Conservation (phyloP, 2,329 filamentous ascomycete species). For the Xylariaceae sp. region DNA sequence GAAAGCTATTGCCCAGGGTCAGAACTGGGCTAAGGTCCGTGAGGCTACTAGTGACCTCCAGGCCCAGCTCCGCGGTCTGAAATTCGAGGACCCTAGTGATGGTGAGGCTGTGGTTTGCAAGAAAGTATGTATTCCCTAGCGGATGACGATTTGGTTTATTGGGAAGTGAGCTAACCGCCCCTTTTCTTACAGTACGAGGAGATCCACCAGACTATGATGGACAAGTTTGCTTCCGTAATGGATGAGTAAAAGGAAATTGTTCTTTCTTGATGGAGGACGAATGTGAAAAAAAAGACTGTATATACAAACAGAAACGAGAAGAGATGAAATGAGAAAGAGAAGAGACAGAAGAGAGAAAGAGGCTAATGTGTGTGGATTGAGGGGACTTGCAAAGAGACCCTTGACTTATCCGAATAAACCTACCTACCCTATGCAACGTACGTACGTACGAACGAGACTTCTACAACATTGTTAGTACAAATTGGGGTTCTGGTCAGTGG, state of each 20-base stretch:
- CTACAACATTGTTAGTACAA: no score
- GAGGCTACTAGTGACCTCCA: constrained; percentile 87
- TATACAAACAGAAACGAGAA: constrained; percentile 7
- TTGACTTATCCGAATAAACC: no score
- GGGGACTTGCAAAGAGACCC: background rate
- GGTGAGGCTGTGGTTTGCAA: constrained; percentile 74
- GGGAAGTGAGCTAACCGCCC: background rate
- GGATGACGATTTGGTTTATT: background rate
- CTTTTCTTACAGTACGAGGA: constrained; percentile 69
- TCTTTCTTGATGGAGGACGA: background rate
- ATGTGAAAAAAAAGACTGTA: background rate
- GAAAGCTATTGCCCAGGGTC: constrained; percentile 87
- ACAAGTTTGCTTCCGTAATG: constrained; percentile 93
- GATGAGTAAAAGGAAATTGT: constrained; percentile 64
- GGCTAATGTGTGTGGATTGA: background rate
- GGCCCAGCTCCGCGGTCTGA: constrained; percentile 79
- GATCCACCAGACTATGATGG: constrained; percentile 84
- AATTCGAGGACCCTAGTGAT: constrained; percentile 89
- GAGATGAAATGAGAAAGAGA: background rate
- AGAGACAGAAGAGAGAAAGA: background rate
- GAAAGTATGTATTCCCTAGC: constrained; percentile 58
- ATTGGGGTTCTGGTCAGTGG: no score
- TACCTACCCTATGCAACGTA: no score
- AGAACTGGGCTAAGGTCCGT: constrained; percentile 87
- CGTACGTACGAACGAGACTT: no score